Conservation (phyloP, 257 asterid species). For the Solanum etuberosum region DNA sequence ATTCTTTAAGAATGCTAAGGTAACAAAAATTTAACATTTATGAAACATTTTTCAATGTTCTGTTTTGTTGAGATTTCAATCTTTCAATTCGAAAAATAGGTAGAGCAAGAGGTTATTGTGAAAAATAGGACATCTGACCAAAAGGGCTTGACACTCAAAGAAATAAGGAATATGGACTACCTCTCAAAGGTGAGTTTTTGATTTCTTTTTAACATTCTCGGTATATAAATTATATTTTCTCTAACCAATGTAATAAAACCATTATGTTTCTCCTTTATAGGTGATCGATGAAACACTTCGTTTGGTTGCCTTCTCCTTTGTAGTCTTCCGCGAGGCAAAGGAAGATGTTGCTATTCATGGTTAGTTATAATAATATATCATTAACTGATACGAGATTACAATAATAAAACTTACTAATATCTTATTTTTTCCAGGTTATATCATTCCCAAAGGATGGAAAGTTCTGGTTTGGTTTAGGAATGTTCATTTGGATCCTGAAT, state of each 20-base stretch:
- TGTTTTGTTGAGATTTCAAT: background rate
- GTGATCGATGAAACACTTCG: conserved; percentile 91
- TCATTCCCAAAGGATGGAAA: conserved; percentile 85
- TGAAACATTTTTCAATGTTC: background rate
- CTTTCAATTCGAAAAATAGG: conserved; percentile 20
- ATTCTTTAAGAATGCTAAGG: conserved; percentile 65
- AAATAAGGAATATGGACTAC: conserved; percentile 68
- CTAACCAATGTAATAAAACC: background rate
- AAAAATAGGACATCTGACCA: conserved; percentile 54
- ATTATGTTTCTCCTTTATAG: conserved; percentile 9
- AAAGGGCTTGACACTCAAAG: conserved; percentile 47
- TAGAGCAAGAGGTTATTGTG: conserved; percentile 68
- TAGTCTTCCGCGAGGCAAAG: conserved; percentile 79
- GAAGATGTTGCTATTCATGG: conserved; percentile 50
- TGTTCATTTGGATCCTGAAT: conserved; percentile 64
- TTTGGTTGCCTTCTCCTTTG: conserved; percentile 56
- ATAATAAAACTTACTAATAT: background rate
- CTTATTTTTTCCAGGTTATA: conserved; percentile 37
- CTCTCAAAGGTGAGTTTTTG: conserved; percentile 43
- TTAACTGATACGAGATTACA: background rate
- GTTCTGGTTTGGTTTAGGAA: conserved; percentile 73
- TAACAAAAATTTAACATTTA: background rate
- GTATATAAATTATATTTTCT: background rate
- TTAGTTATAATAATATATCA: conserved; percentile 4
- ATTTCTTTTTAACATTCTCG: background rate